Percentiles rank a stretch among this genome's conserved stretches.
These are phyloP conservation scores for Carex sylvatica DNA, from an alignment of 202 grass and related monocot genomes.

Conservation along the genomic window DNA sequence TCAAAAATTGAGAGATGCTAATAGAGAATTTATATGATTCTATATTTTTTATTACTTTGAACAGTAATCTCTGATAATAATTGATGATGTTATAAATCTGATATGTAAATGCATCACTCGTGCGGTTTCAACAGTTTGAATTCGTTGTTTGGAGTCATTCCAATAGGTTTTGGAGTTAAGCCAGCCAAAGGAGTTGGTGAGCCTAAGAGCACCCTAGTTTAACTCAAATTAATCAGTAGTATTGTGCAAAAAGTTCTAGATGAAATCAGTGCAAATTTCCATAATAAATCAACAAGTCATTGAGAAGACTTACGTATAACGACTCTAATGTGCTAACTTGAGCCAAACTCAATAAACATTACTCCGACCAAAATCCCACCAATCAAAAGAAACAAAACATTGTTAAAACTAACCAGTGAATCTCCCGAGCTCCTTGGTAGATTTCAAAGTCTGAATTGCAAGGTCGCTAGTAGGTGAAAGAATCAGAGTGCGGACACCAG, in stretches of 20 bases:
- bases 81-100: no score
- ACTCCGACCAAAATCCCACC: neutral
- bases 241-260: neutral
- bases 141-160: no score
- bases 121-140: no score
- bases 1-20: no score
- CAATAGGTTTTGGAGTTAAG: no score
- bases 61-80: no score
- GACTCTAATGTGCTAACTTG: neutral
- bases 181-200: no score
- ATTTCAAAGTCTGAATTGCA: conserved; percentile 88
- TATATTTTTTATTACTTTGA: no score
- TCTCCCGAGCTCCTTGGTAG: conserved; percentile 73
- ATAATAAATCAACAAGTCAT: conserved; percentile 4
- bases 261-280: neutral
- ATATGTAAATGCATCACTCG: no score
- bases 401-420: conserved; percentile 53
- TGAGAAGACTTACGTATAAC: neutral
- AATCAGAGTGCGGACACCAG: conserved; percentile 71
- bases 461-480: conserved; percentile 93
- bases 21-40: no score
- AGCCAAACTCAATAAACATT: neutral
- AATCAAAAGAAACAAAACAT: conserved; percentile 1
- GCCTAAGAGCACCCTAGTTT: no score
- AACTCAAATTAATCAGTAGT: neutral